Evolutionary conservation across 306 rosid genomes (phyloP), one percentile per base, ranked within the genome.

Genomic region (Fragaria nilgerrensis): DNA sequence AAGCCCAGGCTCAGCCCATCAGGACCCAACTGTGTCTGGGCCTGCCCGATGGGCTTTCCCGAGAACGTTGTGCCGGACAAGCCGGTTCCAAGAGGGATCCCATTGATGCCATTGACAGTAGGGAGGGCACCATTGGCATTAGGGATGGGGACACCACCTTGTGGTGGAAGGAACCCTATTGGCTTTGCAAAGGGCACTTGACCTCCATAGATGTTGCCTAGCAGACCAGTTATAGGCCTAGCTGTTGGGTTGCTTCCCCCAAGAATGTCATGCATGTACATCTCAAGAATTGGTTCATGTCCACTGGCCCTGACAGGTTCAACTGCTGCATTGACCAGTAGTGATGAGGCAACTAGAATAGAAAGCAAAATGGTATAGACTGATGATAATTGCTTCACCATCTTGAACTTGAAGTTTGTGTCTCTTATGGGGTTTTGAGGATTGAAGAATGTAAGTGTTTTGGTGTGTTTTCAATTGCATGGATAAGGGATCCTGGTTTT

Each of bases 181-280:
- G 96, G 96, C 70, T 80, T 83, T 16, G 94, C 90, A 85, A 94
- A 94, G 14, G 97, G 97, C 16, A 94, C 96, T 85, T 89, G 90
- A 17, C 98, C 93, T 59, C 87, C 86, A 80, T 94, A 94, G 74
- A 92, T 94, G 82, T 85, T 92, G 16, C 98, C 96, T 5, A 94
- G 80, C 59, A 94, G 78, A 61, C 93, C 96, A 5, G 96, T 92
- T 64, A 94, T 84, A 0, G 97, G 97, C n/a, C 96, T 84, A 0
- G 98, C 93, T 12, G 96, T 92, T 0, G 98, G 94, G 83, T 75
- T 88, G 39, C 80, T 88, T 10, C 98, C 97, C 7, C 94, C 97
- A 17, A 92, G 87, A 79, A 92, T 87, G 88, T 92, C 98, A 65
- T 94, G 97, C 95, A 94, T 89, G 86, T 87, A 94, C 27, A 94